Base-by-base conservation (phyloP, 306 rosid species). In the Carpinus viminea region DNA sequence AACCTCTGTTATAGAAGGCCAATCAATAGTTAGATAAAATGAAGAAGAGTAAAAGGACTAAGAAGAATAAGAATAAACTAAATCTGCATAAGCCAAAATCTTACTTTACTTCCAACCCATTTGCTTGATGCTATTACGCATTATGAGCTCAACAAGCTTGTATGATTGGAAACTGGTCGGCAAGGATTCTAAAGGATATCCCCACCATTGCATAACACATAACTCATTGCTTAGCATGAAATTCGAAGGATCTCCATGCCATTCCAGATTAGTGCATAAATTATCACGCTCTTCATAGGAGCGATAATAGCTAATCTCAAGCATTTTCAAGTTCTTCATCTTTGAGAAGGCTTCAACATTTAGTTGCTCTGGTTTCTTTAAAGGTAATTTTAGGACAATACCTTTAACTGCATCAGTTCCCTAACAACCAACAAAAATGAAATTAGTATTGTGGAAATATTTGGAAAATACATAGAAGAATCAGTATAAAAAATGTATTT, bases 361-460 rank as follows among this genome's bases (percentile, higher is more conserved):
- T 47, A 11, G 52, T 47, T 4, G 52, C 4, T 21, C 26, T 2
- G 45, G 73, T 59, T 66, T 18, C 59, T 26, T 74, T 52, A 69
- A 76, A 81, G 0, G 74, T 74, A 68, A 8, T 26, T 60, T 71
- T 48, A 76, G 61, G 69, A 76, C 74, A 11, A 76, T 31, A 0
- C 78, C 78, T 76, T 53, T 74, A 13, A 76, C 47, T 4, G 11
- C n/a, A 1, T 81, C 78, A n/a, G 52, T 81, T 76, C 81, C 81
- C 85, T 81, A 46, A 62, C 1, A 72, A 45, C 15, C 24, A 11
- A 20, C 28, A 46, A 61, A 12, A 12, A 1, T 45, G 15, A 48
- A 48, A 12, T 48, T 12, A 48, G 4, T 11, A 2, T 48, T 4
- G 15, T 2, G 15, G 0, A 48, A 48, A 48, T 11, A 10, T 48